These are phyloP conservation scores for Pelargonium myrrhifolium DNA, from an alignment of 441 rosid genomes.

Conservation along the genomic window DNA sequence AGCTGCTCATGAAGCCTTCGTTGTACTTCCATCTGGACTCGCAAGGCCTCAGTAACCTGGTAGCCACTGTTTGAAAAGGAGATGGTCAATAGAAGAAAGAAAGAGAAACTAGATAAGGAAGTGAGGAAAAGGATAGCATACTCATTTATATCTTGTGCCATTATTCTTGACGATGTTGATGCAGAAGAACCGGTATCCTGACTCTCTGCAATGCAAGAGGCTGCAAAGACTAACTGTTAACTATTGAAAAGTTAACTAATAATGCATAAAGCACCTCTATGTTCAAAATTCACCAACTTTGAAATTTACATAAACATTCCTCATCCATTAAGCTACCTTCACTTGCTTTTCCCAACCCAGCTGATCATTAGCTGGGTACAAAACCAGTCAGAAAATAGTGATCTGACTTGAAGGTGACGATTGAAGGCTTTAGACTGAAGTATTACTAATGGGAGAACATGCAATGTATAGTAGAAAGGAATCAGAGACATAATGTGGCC, in stretches of 20 bases:
- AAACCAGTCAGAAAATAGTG: neutral
- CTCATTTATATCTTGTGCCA: constrained; percentile 68
- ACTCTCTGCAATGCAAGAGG: constrained; percentile 71
- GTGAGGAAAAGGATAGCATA: constrained; percentile 30
- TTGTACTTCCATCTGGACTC: constrained; percentile 97
- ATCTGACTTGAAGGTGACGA: no score
- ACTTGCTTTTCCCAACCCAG: no score
- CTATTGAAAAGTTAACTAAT: neutral
- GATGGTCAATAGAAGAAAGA: neutral
- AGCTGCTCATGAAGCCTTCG: constrained; percentile 83
- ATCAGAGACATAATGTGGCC: neutral
- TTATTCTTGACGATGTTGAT: constrained; percentile 58
- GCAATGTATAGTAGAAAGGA: neutral
- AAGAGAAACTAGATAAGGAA: neutral
- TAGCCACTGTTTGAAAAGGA: constrained; percentile 46
- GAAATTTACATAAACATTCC: neutral
- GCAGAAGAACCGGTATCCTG: constrained; percentile 79
- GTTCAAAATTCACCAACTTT: neutral
- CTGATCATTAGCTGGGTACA: neutral
- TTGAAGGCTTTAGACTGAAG: neutral
- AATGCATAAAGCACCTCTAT: neutral
- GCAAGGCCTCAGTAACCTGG: constrained; percentile 84
- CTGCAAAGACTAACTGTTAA: constrained; percentile 32
- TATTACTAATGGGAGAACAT: neutral
- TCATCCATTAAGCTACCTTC: no score